Evolutionary conservation across 2,329 filamentous ascomycete species (phyloP).

Genomic region (Acarospora socialis): DNA sequence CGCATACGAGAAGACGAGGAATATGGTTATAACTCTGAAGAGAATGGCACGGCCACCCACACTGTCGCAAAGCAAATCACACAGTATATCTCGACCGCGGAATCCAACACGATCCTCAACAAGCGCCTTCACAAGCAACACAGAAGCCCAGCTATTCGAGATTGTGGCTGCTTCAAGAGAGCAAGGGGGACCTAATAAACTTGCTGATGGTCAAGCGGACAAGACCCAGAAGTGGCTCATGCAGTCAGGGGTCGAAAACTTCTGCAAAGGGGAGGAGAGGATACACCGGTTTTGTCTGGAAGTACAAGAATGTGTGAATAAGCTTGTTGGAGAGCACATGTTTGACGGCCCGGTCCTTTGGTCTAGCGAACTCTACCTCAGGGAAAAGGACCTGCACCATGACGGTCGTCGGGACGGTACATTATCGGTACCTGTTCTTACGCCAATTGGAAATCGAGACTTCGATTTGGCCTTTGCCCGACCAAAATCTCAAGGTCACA

Average conservation of each 20-base stretch:
- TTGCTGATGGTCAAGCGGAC: slow-evolving; percentile 89
- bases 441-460: slow-evolving; percentile 31
- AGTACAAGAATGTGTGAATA: slow-evolving; percentile 70
- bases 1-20: slow-evolving; percentile 72
- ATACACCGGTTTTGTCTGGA: slow-evolving; percentile 91
- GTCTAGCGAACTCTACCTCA: slow-evolving; percentile 77
- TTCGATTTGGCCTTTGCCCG: too few relatives aligned
- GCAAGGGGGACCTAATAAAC: slow-evolving; percentile 83
- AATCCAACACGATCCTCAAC: slow-evolving; percentile 32
- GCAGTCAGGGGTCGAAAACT: slow-evolving; percentile 72
- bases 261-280: slow-evolving; percentile 86
- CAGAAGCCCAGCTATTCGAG: slow-evolving; percentile 74
- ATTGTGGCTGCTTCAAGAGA: slow-evolving; percentile 69
- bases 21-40: slow-evolving; percentile 75
- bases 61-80: slow-evolving; percentile 26
- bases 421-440: slow-evolving; percentile 31
- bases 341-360: slow-evolving; percentile 76
- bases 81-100: slow-evolving; percentile 18
- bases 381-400: slow-evolving; percentile 41
- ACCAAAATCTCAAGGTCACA: too few relatives aligned
- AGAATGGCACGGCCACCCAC: slow-evolving; percentile 60
- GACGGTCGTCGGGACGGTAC: slow-evolving; percentile 23
- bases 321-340: slow-evolving; percentile 71
- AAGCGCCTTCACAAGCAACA: slow-evolving; percentile 55
- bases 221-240: slow-evolving; percentile 72